Evolutionary conservation across 2,329 filamentous ascomycete species (phyloP), one percentile per base, ranked within the genome.

Genomic region (Pseudocercospora pini-densiflorae): DNA sequence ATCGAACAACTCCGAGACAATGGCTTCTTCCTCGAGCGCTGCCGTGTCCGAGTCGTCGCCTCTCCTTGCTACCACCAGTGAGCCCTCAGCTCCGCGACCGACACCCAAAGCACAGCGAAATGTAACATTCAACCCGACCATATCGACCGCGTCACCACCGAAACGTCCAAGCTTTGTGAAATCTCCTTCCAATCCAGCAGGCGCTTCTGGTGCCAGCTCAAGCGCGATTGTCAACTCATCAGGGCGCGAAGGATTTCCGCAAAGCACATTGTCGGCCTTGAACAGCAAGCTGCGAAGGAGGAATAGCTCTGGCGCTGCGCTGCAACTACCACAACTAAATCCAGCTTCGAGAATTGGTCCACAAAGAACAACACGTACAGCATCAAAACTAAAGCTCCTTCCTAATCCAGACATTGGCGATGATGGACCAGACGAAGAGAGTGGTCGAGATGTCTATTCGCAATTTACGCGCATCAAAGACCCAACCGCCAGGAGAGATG

Each of bases 391-490:
- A 68, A 99, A 99, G 82, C 86, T 99, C n/a, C 83, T 99, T 16
- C 95, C 95, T 0, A 95, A 95, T 76, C 93, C 94, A 0, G 92
- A 96, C 66, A 86, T 92, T 53, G 92, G 87, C 40, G 91, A 92
- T 27, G 92, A 94, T 51, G 88, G 85, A 19, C 72, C 84, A 70
- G 94, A 98, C 68, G 94, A 97, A 75, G 94, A 97, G 79, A 95
- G 92, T 75, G 93, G 94, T 9, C 86, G 94, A 70, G 95, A 99
- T 77, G 95, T 99, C 33, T 99, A 99, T 81, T 94, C 94, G 27
- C 95, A 99, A 79, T 98, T 97, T 78, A 97, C 94, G 8, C 88
- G 95, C 53, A 99, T 99, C 81, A 98, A 98, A 79, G 95, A 99
- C 76, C 94, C 94, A 0, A 97, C 91, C 0, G 95, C 95, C 8